These are phyloP conservation scores for Aethionema arabicum DNA, from an alignment of 345 rosid genomes.

Conservation along the genomic window DNA sequence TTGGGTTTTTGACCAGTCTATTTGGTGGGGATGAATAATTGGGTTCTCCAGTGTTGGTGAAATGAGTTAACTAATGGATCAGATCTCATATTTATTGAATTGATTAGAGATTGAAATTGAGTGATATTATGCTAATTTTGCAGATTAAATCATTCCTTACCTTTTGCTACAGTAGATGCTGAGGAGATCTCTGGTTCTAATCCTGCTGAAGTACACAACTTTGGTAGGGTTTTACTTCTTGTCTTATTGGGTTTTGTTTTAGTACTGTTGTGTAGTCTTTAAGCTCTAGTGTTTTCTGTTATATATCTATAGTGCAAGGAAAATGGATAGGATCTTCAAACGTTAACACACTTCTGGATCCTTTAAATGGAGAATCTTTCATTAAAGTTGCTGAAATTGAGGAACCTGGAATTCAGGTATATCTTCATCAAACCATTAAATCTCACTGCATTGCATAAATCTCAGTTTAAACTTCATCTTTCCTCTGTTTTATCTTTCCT, in stretches of 20 bases:
- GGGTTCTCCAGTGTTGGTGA: not conserved
- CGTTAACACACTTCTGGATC: conserved; percentile 71
- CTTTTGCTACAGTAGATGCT: conserved; percentile 80
- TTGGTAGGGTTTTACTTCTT: conserved; percentile 48
- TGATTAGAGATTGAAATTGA: conserved; percentile 2
- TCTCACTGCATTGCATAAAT: not conserved
- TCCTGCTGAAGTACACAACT: conserved; percentile 84
- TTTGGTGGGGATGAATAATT: not conserved
- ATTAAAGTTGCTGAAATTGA: conserved; percentile 81
- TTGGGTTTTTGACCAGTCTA: not conserved
- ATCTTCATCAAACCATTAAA: not conserved
- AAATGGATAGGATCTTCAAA: conserved; percentile 75
- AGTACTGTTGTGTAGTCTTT: conserved; percentile 11
- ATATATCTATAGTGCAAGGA: conserved; percentile 68
- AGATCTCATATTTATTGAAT: not conserved
- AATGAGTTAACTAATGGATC: not conserved
- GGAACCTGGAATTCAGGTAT: conserved; percentile 72
- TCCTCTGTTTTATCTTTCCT: conserved; percentile 1
- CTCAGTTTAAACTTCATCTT: not conserved
- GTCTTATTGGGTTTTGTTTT: not conserved
- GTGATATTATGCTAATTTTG: not conserved
- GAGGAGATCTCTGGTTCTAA: conserved; percentile 81
- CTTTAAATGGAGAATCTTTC: conserved; percentile 92
- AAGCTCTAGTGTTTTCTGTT: not conserved
- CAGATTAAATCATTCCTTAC: conserved; percentile 72